These are phyloP conservation scores for Talaromyces islandicus DNA, from an alignment of 2,329 filamentous ascomycete genomes.

Conservation along the genomic window DNA sequence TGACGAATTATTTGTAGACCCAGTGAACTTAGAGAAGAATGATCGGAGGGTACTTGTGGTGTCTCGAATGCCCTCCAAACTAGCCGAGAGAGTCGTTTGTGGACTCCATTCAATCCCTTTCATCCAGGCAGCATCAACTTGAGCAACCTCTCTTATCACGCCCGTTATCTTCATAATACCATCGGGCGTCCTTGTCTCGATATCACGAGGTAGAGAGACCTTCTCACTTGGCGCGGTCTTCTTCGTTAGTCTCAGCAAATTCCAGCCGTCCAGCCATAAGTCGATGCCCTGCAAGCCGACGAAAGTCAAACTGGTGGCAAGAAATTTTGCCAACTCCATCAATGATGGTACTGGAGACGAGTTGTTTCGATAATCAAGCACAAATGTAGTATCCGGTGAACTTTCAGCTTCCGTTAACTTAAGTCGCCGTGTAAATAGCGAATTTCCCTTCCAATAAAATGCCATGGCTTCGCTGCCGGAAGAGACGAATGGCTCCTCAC, in stretches of 20 bases:
- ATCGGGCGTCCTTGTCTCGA: slow-evolving; percentile 78
- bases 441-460: slow-evolving; percentile 99
- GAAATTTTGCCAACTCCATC: slow-evolving; percentile 80
- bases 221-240: slow-evolving; percentile 73
- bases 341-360: slow-evolving; percentile 83
- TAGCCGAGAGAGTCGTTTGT: slow-evolving; percentile 36
- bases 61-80: slow-evolving; percentile 34
- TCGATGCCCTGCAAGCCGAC: slow-evolving; percentile 84
- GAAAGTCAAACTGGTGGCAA: slow-evolving; percentile 93
- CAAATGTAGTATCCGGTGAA: slow-evolving; percentile 76
- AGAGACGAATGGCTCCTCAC: slow-evolving; percentile 93
- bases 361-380: slow-evolving; percentile 85
- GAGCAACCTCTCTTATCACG: slow-evolving; percentile 80
- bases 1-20: slow-evolving; percentile 46
- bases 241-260: slow-evolving; percentile 72
- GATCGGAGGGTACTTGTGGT: slow-evolving; percentile 60
- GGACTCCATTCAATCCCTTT: slow-evolving; percentile 80
- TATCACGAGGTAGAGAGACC: slow-evolving; percentile 67
- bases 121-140: slow-evolving; percentile 89
- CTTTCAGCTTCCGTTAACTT: slow-evolving; percentile 62
- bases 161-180: slow-evolving; percentile 77
- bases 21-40: slow-evolving; percentile 75
- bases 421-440: slow-evolving; percentile 83
- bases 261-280: slow-evolving; percentile 83
- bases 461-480: slow-evolving; percentile 92